phyloP scores from a whole-genome alignment of 2,329 filamentous ascomycete genomes.

The Fonsecaea nubica region DNA sequence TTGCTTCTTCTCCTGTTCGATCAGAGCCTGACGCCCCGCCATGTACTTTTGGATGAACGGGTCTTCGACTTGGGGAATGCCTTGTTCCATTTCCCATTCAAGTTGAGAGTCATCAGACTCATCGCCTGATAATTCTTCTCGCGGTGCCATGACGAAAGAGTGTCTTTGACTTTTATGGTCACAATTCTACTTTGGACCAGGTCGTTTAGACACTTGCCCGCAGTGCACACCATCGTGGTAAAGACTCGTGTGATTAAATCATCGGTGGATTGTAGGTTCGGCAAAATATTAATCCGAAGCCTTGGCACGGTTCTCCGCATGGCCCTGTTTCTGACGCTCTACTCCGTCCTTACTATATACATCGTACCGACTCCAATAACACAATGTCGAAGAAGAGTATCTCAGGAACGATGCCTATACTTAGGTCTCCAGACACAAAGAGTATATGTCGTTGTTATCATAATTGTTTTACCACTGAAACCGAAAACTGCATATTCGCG shows the following conservation, averaged over 20 bases:
- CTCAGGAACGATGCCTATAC: background rate
- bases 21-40: conserved; percentile 74
- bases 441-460: too few species aligned
- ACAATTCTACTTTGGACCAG: background rate
- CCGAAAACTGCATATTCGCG: too few species aligned
- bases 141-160: conserved; percentile 19
- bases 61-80: conserved; percentile 62
- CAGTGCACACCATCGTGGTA: conserved; percentile 1
- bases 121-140: conserved; percentile 30
- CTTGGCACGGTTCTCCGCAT: background rate
- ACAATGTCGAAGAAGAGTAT: background rate
- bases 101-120: conserved; percentile 37
- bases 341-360: background rate
- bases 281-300: background rate
- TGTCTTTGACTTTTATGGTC: background rate
- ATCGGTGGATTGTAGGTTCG: background rate
- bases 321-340: background rate
- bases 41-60: conserved; percentile 85
- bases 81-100: conserved; percentile 50
- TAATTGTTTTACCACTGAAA: background rate
- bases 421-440: background rate
- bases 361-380: background rate
- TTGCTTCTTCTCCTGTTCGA: conserved; percentile 79
- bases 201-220: background rate
- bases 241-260: conserved; percentile 6